Conservation (phyloP, 768 basidiomycete species). For the Pulveroboletus frians region DNA sequence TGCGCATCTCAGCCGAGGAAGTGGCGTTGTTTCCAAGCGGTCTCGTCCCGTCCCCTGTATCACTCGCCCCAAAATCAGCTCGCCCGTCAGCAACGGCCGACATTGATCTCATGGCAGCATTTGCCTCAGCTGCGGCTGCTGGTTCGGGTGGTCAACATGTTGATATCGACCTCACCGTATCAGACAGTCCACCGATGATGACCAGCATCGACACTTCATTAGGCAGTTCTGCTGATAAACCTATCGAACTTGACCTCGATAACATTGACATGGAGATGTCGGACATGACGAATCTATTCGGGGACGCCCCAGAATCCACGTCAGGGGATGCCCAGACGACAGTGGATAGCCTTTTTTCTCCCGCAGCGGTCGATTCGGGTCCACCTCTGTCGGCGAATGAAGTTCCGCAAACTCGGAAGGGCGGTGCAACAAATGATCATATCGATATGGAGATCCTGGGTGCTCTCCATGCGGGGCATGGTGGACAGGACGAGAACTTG, state of each 20-base stretch:
- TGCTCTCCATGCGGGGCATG: constrained; percentile 23
- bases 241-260: constrained; percentile 76
- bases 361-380: constrained; percentile 29
- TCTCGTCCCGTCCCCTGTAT: constrained; percentile 67
- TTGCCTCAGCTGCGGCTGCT: constrained; percentile 40
- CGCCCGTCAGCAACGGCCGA: constrained; percentile 53
- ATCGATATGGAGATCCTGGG: constrained; percentile 37
- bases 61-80: constrained; percentile 75
- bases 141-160: constrained; percentile 28
- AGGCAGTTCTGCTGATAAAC: constrained; percentile 71
- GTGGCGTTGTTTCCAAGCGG: constrained; percentile 52
- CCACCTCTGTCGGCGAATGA: constrained; percentile 13
- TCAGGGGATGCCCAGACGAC: constrained; percentile 32
- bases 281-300: constrained; percentile 48
- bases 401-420: constrained; percentile 18
- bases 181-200: constrained; percentile 30
- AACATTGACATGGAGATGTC: constrained; percentile 60
- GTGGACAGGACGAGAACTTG: constrained; percentile 14
- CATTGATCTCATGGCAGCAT: constrained; percentile 62
- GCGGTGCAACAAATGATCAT: constrained; percentile 10
- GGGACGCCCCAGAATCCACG: constrained; percentile 38
- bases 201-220: constrained; percentile 29
- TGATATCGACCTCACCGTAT: constrained; percentile 60
- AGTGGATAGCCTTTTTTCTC: constrained; percentile 51
- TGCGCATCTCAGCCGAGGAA: constrained; percentile 64